Conservation (phyloP, 768 basidiomycete species). For the Astraeus odoratus region DNA sequence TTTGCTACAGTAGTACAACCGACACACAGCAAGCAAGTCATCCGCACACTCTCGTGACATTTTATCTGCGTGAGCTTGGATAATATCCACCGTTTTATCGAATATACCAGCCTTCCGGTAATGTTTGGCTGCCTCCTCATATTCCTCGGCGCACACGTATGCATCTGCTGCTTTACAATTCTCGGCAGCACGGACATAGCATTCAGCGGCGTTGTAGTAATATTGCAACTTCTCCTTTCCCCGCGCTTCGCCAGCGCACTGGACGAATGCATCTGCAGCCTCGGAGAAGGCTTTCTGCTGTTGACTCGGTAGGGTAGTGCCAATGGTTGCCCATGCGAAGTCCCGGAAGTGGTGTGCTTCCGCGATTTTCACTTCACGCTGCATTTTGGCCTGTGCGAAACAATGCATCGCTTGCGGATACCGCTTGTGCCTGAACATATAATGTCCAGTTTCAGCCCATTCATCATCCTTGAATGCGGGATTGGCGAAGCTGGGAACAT, state of each 20-base stretch:
- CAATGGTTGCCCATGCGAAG: constrained; percentile 32
- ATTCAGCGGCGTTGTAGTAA: constrained; percentile 40
- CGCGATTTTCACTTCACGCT: constrained; percentile 39
- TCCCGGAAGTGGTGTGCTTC: constrained; percentile 50
- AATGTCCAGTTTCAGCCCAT: constrained; percentile 35
- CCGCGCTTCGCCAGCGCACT: constrained; percentile 30
- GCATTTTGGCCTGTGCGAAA: constrained; percentile 40
- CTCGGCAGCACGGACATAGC: constrained; percentile 36
- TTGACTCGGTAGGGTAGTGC: constrained; percentile 17
- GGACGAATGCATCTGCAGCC: constrained; percentile 46
- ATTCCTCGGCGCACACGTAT: constrained; percentile 38
- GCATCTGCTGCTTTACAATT: constrained; percentile 37
- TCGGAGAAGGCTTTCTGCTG: constrained; percentile 32
- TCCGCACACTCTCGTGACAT: constrained; percentile 27
- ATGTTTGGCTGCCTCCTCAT: constrained; percentile 34
- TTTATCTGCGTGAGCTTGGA: constrained; percentile 27
- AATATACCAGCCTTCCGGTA: constrained; percentile 45
- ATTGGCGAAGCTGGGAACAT: constrained; percentile 48
- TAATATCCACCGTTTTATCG: constrained; percentile 44
- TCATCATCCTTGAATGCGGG: constrained; percentile 44
- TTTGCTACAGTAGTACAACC: constrained; percentile 38
- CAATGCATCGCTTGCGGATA: constrained; percentile 51
- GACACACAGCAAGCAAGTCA: constrained; percentile 39
- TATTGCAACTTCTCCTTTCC: constrained; percentile 30
- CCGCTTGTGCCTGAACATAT: constrained; percentile 32